Evolutionary conservation across 495 filamentous ascomycete genomes (phyloP).

Genomic region (Darksidea phi): DNA sequence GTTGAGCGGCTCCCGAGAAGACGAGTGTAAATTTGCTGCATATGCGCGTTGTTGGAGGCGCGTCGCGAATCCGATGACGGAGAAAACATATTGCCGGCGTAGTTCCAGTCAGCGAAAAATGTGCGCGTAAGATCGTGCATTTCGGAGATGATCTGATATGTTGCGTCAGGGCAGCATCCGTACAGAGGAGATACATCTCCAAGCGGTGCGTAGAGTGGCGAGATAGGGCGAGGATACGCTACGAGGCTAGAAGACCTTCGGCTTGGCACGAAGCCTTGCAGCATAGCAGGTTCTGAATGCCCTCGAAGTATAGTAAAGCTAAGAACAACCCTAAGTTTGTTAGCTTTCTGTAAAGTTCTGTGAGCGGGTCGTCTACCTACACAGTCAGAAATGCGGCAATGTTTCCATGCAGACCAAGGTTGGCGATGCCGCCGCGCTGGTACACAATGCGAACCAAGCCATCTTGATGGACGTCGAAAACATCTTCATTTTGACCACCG

Average conservation of each 20-base stretch:
- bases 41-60: conserved; percentile 20
- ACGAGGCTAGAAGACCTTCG: not conserved
- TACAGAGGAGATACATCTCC: conserved; percentile 19
- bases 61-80: conserved; percentile 1
- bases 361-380: conserved; percentile 7
- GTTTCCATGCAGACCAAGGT: conserved; percentile 19
- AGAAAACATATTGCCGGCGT: conserved; percentile 7
- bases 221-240: conserved; percentile 8
- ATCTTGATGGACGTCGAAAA: conserved; percentile 30
- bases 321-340: conserved; percentile 15
- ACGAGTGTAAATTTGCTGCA: conserved; percentile 30
- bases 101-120: conserved; percentile 25
- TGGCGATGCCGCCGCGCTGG: conserved; percentile 25
- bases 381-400: conserved; percentile 24
- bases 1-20: conserved; percentile 11
- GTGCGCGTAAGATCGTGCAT: conserved; percentile 31
- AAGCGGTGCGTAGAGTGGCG: conserved; percentile 21
- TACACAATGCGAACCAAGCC: conserved; percentile 27
- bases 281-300: conserved; percentile 20
- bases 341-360: not conserved
- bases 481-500: conserved; percentile 27
- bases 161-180: conserved; percentile 18
- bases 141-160: conserved; percentile 28
- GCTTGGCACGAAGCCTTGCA: conserved; percentile 23
- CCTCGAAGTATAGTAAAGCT: conserved; percentile 25